Conservation (phyloP, 306 rosid genomes). For the Fragaria ananassa region DNA sequence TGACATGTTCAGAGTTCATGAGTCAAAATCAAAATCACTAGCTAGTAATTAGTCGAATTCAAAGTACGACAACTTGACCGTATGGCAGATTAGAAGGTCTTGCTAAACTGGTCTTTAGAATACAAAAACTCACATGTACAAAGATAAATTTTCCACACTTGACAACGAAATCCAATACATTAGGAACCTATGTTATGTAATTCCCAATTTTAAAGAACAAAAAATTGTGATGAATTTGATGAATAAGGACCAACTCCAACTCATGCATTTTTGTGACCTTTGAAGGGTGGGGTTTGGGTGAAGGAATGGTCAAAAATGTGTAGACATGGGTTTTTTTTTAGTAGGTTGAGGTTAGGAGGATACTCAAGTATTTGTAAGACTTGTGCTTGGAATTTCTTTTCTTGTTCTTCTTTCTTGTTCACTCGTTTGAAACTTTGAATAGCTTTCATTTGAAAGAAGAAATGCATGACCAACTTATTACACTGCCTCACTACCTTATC, state of each 20-base stretch:
- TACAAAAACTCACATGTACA: background rate
- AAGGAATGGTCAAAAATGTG: background rate
- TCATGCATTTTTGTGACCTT: background rate
- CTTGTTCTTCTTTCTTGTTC: background rate
- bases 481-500: background rate
- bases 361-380: background rate
- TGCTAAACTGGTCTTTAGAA: background rate
- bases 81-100: background rate
- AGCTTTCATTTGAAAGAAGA: background rate
- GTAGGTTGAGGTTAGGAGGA: background rate
- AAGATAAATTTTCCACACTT: background rate
- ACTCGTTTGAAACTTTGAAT: background rate
- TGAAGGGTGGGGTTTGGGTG: background rate
- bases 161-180: background rate
- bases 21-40: background rate
- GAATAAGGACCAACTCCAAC: background rate
- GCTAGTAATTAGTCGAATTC: background rate
- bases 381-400: background rate
- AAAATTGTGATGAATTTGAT: background rate
- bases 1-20: conserved; percentile 5
- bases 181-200: background rate
- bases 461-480: background rate
- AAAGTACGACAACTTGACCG: conserved; percentile 2
- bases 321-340: background rate
- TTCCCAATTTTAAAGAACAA: background rate